A percentile compares a stretch with the other conserved stretches of the same genome.
These are phyloP conservation scores for Ogataea salicorniae DNA, from an alignment of 805 yeast species.

Conservation along the genomic window DNA sequence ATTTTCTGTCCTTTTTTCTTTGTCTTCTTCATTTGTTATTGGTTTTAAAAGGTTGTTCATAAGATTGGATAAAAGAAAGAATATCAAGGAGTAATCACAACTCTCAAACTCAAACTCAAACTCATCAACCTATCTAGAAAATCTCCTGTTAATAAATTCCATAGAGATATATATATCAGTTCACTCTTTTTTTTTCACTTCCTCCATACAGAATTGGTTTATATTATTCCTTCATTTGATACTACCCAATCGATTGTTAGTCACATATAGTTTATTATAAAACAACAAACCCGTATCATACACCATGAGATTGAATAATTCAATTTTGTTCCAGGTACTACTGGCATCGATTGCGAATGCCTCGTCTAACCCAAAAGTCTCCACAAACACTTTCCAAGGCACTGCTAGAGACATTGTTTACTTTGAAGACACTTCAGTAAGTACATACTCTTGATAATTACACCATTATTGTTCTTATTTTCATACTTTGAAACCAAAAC, in stretches of 20 bases:
- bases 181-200: too few relatives aligned
- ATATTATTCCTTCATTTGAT: background rate
- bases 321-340: background rate
- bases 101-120: too few relatives aligned
- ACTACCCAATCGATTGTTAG: background rate
- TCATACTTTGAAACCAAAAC: too few relatives aligned
- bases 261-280: background rate
- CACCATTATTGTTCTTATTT: background rate
- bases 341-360: conserved; percentile 9
- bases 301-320: conserved; percentile 1
- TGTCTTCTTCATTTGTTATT: background rate
- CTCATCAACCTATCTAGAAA: too few relatives aligned
- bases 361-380: conserved; percentile 23
- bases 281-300: background rate
- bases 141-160: too few relatives aligned
- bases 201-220: too few relatives aligned
- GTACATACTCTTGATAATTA: background rate
- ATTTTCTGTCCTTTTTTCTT: background rate
- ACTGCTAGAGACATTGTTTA: conserved; percentile 10
- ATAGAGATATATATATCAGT: too few relatives aligned
- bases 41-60: too few relatives aligned
- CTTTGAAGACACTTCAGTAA: conserved; percentile 18
- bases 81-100: too few relatives aligned
- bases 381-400: conserved; percentile 21
- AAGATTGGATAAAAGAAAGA: too few relatives aligned